phyloP scores from a whole-genome alignment of 2,329 filamentous ascomycete genomes.

The Fusarium coicis region DNA sequence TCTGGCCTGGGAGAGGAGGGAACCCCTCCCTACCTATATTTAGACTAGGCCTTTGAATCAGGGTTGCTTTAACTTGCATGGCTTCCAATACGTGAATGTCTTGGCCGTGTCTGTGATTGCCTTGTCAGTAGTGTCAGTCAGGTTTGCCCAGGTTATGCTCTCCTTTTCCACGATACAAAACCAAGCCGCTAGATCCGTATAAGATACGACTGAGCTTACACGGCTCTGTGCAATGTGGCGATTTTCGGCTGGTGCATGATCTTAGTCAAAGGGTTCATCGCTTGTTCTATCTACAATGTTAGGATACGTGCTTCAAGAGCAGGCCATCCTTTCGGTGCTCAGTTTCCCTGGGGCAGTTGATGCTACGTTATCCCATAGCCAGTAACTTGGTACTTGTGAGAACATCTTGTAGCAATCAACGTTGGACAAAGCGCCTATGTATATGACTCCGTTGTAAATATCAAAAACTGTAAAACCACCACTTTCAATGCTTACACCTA shows the following conservation, averaged over 20 bases:
- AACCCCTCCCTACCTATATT: constrained; percentile 36
- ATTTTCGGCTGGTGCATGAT: background rate
- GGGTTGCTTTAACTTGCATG: constrained; percentile 16
- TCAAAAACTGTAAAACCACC: background rate
- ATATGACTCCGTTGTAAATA: background rate
- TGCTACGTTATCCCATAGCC: background rate
- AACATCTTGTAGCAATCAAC: background rate
- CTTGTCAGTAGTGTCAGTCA: background rate
- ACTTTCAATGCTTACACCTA: background rate
- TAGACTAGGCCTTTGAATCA: constrained; percentile 41
- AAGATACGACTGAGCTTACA: background rate
- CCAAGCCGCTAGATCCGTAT: background rate
- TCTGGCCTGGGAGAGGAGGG: constrained; percentile 34
- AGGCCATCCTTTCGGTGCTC: background rate
- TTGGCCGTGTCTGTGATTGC: background rate
- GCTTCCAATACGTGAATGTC: background rate
- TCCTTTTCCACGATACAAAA: background rate
- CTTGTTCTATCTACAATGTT: background rate
- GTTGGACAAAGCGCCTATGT: background rate
- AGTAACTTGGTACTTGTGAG: background rate
- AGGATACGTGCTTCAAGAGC: background rate
- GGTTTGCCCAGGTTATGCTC: background rate
- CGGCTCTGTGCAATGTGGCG: background rate
- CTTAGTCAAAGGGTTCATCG: background rate
- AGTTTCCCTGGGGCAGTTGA: background rate